Evolutionary conservation across 78 protist species (phyloP).

Genomic region (Dictyostelium discoideum): dicty_2.7 NC_007090.3:4000501-4001000

Average conservation of each 20-base stretch:
- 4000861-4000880: background rate
- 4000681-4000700: background rate
- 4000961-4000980: constrained; percentile 20
- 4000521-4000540: constrained; percentile 50
- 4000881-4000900: background rate
- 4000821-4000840: constrained; percentile 32
- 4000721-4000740: background rate
- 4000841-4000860: background rate
- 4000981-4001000: background rate
- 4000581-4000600: background rate
- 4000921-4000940: background rate
- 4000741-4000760: background rate
- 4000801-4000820: constrained; percentile 39
- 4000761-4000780: background rate
- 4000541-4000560: constrained; percentile 80
- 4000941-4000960: background rate
- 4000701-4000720: background rate
- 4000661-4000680: constrained; percentile 51
- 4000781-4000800: constrained; percentile 25
- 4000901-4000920: background rate
- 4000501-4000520: constrained; percentile 69
- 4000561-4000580: constrained; percentile 23
- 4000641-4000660: constrained; percentile 69
- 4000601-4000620: constrained; percentile 15
- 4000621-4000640: constrained; percentile 70